Base-by-base conservation (phyloP, 2,329 filamentous ascomycete genomes). In the Aspergillus fumigatus region DNA sequence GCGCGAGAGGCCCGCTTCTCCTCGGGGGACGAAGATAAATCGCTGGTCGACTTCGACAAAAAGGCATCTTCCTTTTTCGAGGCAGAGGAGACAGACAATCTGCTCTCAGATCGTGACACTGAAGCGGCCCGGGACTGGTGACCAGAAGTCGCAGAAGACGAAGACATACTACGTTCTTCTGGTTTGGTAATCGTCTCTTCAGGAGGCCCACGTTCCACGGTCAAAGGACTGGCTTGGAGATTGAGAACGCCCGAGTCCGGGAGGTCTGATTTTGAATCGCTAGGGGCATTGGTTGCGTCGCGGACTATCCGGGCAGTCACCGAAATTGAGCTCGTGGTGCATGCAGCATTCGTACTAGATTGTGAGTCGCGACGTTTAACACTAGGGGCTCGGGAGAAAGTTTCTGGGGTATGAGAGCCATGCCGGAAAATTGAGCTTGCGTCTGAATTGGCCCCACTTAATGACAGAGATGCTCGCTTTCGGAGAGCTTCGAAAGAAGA, bases 251-350 rank as follows among this genome's bases (percentile, higher is more conserved):
- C 65, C 2, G 69, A 59, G 50, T 75, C 73, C 4, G 70, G 64
- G 7, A 60, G 58, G 41, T 71, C 65, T 4, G 60, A 10, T 17
- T 58, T 66, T 27, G 62, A 55, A 35, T 72, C 68, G 58, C 57
- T 71, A 57, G 59, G 71, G 73, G 66, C 79, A 76, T 65, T 80
- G 78, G 48, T 73, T 68, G 55, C 79, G 81, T 65, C 88, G 50
- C 90, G 85, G 40, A 96, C 79, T 60, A 96, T 96, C 52, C 88
- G 85, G 50, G 92, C 90, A 19, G 89, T 94, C 10, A 96, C 92
- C 48, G 92, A 92, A n/a, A 96, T 85, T 0, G 90, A 92, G 66
- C 92, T 90, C 11, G 70, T 65, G n/a, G 63, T 62, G 19, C 67
- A 68, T 27, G 59, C 53, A 25, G 58, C 56, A 50, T 58, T 63